Percentiles rank a stretch among this genome's conserved stretches.
Evolutionary conservation across 257 asterid genomes (phyloP).

Genomic region (Cruciata laevipes): DNA sequence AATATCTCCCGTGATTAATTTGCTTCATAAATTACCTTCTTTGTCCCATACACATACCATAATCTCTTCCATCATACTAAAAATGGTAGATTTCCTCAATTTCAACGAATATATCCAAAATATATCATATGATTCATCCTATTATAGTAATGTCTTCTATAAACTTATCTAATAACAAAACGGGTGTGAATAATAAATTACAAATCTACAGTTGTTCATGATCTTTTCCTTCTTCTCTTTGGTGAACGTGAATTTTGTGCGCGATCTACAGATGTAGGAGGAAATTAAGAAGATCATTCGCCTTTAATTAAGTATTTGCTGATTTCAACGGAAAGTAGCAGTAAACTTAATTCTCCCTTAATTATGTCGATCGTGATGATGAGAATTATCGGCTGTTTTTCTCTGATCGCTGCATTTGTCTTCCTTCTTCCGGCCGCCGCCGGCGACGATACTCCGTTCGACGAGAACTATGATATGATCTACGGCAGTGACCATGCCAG

Average conservation of each 20-base stretch:
- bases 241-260: background rate
- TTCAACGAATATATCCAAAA: background rate
- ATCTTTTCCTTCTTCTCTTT: background rate
- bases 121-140: background rate
- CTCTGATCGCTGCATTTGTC: background rate
- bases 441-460: background rate
- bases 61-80: no score
- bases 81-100: background rate
- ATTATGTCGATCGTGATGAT: background rate
- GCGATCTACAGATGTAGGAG: background rate
- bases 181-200: no score
- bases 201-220: background rate
- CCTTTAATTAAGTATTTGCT: background rate
- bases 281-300: background rate
- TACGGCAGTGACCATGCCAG: background rate
- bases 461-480: background rate
- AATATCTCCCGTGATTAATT: background rate
- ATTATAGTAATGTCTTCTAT: background rate
- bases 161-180: background rate
- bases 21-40: background rate
- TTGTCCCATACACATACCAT: background rate
- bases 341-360: no score
- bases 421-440: background rate
- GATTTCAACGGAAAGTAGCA: no score
- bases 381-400: background rate